Base-by-base conservation (phyloP, 1,284 basidiomycete species). In the Boletus sp. region DNA sequence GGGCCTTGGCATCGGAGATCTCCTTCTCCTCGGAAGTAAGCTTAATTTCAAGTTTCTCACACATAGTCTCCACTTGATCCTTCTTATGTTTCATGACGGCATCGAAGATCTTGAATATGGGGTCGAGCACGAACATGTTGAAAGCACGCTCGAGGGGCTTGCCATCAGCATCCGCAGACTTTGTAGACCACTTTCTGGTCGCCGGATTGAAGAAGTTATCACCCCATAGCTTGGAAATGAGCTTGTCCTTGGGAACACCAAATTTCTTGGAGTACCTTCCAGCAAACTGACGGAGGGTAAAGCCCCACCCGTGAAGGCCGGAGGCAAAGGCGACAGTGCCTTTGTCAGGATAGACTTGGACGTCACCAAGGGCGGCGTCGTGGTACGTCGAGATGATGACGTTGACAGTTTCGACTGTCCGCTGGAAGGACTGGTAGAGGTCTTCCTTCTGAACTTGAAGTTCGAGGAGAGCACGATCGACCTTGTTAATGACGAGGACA, bases 31-130 rank as follows among this genome's bases (percentile, higher is more conserved):
- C 94, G 46, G 78, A 72, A 55, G 81, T 78, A 58, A 99, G 90
- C 72, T 90, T 91, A 70, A 99, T 74, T 29, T 97, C 95, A 65
- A 99, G 92, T 78, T 99, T 99, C 52, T 98, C 94, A 62, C 97
- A 86, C 76, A 99, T 92, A 57, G 80, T 73, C 54, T 67, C 72
- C 61, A 92, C 84, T 59, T 83, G 74, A 51, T 97, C 95, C 81
- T 96, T 99, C 81, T 99, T 97, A 83, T 90, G 97, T 84, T 99
- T 97, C 94, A 98, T 99, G 74, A 98, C 91, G 60, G 91, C 87
- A 65, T 97, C 94, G 74, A 99, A 99, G 70, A 99, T 85, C 71
- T 85, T 91, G 87, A 91, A 99, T 76, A 99, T 99, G 59, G 96
- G 96, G 76, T 99, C 96, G 61, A 99, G 90, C 54, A 99, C 92